phyloP scores from a whole-genome alignment of 768 basidiomycete genomes.

The Hericium rajendrae region DNA sequence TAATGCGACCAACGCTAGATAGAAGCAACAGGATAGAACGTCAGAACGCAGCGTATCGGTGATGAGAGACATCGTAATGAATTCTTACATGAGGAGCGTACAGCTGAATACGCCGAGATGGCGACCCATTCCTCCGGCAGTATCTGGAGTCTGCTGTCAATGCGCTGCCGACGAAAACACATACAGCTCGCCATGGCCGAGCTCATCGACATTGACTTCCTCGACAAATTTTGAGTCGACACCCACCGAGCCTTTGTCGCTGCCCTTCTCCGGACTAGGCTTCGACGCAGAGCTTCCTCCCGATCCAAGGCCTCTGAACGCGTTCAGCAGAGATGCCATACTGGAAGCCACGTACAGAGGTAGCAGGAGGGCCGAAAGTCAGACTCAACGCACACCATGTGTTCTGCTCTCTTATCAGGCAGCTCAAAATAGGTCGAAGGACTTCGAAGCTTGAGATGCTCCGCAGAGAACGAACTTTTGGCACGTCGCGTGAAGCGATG shows the following conservation, averaged over 20 bases:
- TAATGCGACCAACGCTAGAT: conserved; percentile 40
- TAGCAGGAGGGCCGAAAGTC: neutral
- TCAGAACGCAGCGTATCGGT: neutral
- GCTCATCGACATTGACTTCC: neutral
- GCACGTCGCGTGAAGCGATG: neutral
- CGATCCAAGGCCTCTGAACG: neutral
- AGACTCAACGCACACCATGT: neutral
- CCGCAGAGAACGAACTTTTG: no score
- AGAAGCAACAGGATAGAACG: neutral
- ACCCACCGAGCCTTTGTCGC: neutral
- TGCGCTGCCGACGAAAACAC: neutral
- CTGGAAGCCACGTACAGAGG: neutral
- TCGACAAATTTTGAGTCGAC: neutral
- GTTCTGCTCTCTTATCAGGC: no score
- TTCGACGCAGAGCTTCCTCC: neutral
- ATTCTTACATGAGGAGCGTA: conserved; percentile 40
- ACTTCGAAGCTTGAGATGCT: no score
- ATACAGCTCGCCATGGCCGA: conserved; percentile 25
- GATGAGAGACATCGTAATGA: neutral
- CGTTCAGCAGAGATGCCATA: neutral
- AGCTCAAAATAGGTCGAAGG: no score
- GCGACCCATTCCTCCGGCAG: conserved; percentile 48
- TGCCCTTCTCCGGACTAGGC: neutral
- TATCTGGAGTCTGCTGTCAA: conserved; percentile 21
- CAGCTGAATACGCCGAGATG: conserved; percentile 49